phyloP scores from a whole-genome alignment of 768 basidiomycete species.

The Fomitopsis serialis region DNA sequence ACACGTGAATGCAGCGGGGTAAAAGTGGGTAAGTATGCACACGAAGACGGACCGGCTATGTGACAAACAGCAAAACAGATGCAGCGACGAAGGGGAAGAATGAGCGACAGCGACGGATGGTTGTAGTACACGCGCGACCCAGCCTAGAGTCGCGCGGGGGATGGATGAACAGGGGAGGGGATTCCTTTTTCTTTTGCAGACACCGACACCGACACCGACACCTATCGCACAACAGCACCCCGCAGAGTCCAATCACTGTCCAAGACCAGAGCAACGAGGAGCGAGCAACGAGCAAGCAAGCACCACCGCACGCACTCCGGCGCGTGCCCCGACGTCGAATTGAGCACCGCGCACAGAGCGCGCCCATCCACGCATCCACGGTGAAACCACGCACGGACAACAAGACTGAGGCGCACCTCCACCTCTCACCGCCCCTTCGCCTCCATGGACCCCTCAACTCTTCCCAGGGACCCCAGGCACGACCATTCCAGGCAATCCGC shows the following conservation, averaged over 20 bases:
- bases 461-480: not conserved
- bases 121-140: too few relatives aligned
- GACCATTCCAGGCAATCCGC: conserved; percentile 4
- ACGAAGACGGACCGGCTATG: not conserved
- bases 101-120: not conserved
- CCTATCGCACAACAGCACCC: too few relatives aligned
- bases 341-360: not conserved
- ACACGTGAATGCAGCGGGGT: not conserved
- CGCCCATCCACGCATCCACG: not conserved
- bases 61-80: not conserved
- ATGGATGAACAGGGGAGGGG: too few relatives aligned
- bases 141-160: too few relatives aligned
- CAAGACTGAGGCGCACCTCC: conserved; percentile 23
- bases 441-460: not conserved
- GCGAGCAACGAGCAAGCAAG: too few relatives aligned
- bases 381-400: conserved; percentile 14
- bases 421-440: not conserved
- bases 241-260: too few relatives aligned
- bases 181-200: too few relatives aligned
- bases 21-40: not conserved
- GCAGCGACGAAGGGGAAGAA: not conserved
- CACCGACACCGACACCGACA: too few relatives aligned
- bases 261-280: too few relatives aligned
- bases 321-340: not conserved
- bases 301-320: not conserved